phyloP scores from a whole-genome alignment of 768 basidiomycete species.

The Lactarius vividus region DNA sequence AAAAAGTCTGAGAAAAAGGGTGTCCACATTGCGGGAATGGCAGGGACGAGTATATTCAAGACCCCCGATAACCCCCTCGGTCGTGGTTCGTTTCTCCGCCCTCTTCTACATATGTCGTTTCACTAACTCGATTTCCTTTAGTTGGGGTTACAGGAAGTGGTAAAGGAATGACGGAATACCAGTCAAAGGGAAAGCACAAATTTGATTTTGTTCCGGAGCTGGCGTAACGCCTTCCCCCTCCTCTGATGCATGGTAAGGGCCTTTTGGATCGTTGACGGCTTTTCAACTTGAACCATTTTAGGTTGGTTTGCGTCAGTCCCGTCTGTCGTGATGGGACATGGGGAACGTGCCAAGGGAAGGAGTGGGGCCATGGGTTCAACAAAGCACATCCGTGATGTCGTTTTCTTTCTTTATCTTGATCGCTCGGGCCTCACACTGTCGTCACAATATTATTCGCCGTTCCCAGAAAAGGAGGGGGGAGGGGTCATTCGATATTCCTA shows the following conservation, averaged over 20 bases:
- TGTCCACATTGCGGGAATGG: constrained; percentile 81
- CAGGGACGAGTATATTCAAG: constrained; percentile 91
- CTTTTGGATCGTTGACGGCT: constrained; percentile 5
- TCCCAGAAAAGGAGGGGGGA: constrained; percentile 20
- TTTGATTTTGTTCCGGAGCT: constrained; percentile 18
- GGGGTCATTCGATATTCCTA: constrained; percentile 4
- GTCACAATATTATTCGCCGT: constrained; percentile 8
- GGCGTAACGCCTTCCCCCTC: constrained; percentile 9
- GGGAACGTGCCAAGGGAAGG: constrained; percentile 21
- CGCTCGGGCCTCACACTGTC: constrained; percentile 21
- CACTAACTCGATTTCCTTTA: constrained; percentile 9
- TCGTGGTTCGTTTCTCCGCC: constrained; percentile 52
- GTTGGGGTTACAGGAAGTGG: constrained; percentile 24
- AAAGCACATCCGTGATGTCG: constrained; percentile 26
- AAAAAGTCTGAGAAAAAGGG: constrained; percentile 95
- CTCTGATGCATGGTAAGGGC: constrained; percentile 4
- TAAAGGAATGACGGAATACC: constrained; percentile 27
- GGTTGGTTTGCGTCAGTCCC: background rate
- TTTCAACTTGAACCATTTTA: constrained; percentile 10
- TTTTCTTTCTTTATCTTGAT: constrained; percentile 19
- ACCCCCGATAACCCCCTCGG: constrained; percentile 91
- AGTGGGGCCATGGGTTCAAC: constrained; percentile 15
- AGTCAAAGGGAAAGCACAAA: constrained; percentile 28
- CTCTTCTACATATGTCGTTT: constrained; percentile 24
- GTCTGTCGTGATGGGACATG: constrained; percentile 15